These are phyloP conservation scores for Juncus inflexus DNA, from an alignment of 176 grass and related monocot species.

Conservation along the genomic window DNA sequence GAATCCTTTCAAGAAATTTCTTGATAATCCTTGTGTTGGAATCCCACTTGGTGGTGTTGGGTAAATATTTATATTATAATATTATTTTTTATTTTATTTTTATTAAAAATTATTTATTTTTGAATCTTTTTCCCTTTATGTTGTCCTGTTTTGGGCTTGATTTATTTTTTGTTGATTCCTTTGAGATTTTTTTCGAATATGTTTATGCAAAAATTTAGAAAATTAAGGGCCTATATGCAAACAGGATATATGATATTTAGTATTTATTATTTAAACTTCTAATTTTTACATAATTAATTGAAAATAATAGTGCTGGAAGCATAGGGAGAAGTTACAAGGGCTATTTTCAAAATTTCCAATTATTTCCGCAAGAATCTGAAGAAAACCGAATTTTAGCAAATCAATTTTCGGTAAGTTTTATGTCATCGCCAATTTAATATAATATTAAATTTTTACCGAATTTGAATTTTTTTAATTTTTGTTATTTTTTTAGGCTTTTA, in stretches of 20 bases:
- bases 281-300: not conserved
- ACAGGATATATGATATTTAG: no score
- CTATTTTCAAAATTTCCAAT: constrained; percentile 86
- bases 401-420: constrained; percentile 79
- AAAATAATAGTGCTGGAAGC: constrained; percentile 61
- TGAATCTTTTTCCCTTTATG: not conserved
- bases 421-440: not conserved
- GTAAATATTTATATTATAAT: constrained; percentile 26
- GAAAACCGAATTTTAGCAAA: constrained; percentile 75
- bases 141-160: not conserved
- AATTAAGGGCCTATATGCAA: no score
- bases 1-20: constrained; percentile 49
- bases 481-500: constrained; percentile 51
- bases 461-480: constrained; percentile 11
- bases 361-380: constrained; percentile 67
- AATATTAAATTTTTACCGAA: not conserved
- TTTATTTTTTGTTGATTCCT: not conserved
- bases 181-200: not conserved
- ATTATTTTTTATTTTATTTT: not conserved
- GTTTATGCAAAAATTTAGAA: not conserved
- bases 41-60: constrained; percentile 74
- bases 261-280: not conserved
- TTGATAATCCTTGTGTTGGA: constrained; percentile 50
- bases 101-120: not conserved
- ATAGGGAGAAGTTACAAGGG: constrained; percentile 96